A percentile compares a stretch with the other conserved stretches of the same genome.
These are phyloP conservation scores for Cladosporium sp. DNA, from an alignment of 2,329 filamentous ascomycete species.

Conservation along the genomic window DNA sequence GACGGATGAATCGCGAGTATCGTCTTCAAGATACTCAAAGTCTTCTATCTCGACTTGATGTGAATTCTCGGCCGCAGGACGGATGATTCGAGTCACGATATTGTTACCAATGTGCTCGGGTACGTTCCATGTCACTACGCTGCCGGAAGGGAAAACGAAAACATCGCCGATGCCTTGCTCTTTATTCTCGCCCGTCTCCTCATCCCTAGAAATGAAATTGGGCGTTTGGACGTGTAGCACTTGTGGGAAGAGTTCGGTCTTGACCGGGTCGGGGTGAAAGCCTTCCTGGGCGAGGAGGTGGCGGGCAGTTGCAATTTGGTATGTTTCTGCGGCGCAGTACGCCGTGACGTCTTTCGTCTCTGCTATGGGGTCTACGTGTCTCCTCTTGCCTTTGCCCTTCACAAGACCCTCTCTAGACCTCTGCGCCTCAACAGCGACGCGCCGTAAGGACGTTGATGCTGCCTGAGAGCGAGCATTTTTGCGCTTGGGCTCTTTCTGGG, in stretches of 20 bases:
- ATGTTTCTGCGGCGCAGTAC: constrained; percentile 64
- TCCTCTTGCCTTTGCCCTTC: constrained; percentile 40
- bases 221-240: constrained; percentile 56
- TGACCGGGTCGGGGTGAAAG: constrained; percentile 58
- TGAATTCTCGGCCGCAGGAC: constrained; percentile 69
- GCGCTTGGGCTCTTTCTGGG: constrained; percentile 37
- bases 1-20: constrained; percentile 64
- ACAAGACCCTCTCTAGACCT: constrained; percentile 51
- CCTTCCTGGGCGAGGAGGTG: constrained; percentile 54
- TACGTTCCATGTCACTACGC: constrained; percentile 86
- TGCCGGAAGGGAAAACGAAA: constrained; percentile 93
- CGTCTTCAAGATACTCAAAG: constrained; percentile 78
- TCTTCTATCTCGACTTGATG: constrained; percentile 83
- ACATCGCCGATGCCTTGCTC: constrained; percentile 61
- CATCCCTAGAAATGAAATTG: constrained; percentile 33
- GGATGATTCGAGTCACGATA: constrained; percentile 66
- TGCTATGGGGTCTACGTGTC: constrained; percentile 43
- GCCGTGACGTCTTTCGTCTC: constrained; percentile 54
- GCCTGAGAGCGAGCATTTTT: constrained; percentile 48
- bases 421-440: constrained; percentile 84
- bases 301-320: constrained; percentile 55
- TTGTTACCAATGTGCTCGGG: constrained; percentile 67
- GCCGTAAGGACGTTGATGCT: constrained; percentile 70
- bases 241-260: constrained; percentile 59
- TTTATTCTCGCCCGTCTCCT: constrained; percentile 42